Percentiles rank a stretch among this genome's conserved stretches.
Conservation (phyloP, 768 basidiomycete species). For the Serendipita sp. region DNA sequence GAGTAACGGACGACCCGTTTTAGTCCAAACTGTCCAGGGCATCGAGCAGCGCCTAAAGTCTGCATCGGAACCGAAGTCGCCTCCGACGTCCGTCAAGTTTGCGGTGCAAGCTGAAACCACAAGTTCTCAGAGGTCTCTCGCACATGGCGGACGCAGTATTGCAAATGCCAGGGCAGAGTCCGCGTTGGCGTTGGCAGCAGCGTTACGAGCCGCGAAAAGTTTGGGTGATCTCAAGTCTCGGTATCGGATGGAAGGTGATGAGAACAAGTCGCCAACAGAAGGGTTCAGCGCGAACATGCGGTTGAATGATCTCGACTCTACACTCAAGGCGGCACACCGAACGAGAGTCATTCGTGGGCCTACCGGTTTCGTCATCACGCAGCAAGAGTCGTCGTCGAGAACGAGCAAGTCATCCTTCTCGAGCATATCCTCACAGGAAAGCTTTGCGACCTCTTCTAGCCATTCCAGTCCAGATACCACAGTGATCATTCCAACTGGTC, state of each 20-base stretch:
- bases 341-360: not conserved
- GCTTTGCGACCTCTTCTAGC: not conserved
- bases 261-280: not conserved
- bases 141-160: not conserved
- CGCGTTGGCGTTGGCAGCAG: not conserved
- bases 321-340: not conserved
- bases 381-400: not conserved
- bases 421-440: not conserved
- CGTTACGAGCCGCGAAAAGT: not conserved
- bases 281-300: not conserved
- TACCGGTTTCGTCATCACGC: not conserved
- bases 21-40: not conserved
- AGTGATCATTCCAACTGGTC: conserved; percentile 42
- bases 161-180: not conserved
- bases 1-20: not conserved
- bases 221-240: not conserved
- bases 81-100: not conserved
- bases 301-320: not conserved
- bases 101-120: no score
- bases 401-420: conserved; percentile 1
- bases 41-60: not conserved
- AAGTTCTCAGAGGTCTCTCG: not conserved
- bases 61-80: not conserved
- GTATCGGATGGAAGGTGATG: not conserved
- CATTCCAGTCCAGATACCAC: not conserved